Evolutionary conservation across 108 stramenopile species (phyloP).

Genomic region (Mediolabrus comicus): DNA sequence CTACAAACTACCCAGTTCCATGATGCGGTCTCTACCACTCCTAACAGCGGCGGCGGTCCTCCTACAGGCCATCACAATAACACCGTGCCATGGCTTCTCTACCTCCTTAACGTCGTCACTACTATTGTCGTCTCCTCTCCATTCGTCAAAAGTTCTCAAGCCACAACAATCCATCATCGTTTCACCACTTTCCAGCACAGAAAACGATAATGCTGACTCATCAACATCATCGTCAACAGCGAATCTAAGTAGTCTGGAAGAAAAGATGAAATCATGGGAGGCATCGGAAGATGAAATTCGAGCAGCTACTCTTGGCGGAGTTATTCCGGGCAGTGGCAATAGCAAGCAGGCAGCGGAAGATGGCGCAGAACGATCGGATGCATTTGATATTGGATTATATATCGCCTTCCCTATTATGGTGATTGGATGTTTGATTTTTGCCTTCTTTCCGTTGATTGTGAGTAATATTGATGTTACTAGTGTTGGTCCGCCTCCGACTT

Average conservation of each 20-base stretch:
- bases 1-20: too few relatives aligned
- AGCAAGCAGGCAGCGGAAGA: background rate
- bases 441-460: conserved; percentile 74
- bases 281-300: conserved; percentile 77
- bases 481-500: conserved; percentile 76
- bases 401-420: conserved; percentile 77
- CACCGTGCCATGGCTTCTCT: too few relatives aligned
- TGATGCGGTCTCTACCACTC: too few relatives aligned
- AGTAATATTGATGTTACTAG: conserved; percentile 64
- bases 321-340: conserved; percentile 27
- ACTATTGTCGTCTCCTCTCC: too few relatives aligned
- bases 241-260: conserved; percentile 42
- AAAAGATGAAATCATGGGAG: conserved; percentile 82
- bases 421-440: conserved; percentile 43
- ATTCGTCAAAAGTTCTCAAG: too few relatives aligned
- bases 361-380: conserved; percentile 48
- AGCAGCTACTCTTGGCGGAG: conserved; percentile 69
- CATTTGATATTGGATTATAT: conserved; percentile 74
- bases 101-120: too few relatives aligned
- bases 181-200: background rate
- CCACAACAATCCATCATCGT: too few relatives aligned
- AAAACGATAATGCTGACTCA: background rate
- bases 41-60: too few relatives aligned
- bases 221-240: background rate
- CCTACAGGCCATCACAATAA: too few relatives aligned